Evolutionary conservation across 192 early-diverging fungal species (phyloP).

Genomic region (Lobosporangium transversale): DNA sequence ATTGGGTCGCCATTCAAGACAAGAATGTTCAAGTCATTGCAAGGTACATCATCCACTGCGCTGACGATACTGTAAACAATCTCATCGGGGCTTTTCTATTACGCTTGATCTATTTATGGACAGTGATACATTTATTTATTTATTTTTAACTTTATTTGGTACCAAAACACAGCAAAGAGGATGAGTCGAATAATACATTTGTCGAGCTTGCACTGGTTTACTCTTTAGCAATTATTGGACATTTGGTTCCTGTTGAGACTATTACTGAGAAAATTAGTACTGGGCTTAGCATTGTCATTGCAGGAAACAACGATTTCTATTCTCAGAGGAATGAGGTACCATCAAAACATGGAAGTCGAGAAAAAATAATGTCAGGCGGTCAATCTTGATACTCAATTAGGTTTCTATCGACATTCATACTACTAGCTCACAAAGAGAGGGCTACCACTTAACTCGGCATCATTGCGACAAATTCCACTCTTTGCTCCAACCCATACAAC

Average conservation of each 20-base stretch:
- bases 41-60: too few relatives aligned
- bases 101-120: too few relatives aligned
- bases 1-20: conserved; percentile 48
- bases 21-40: conserved; percentile 52
- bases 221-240: conserved; percentile 55
- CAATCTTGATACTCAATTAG: too few relatives aligned
- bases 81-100: too few relatives aligned
- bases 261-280: conserved; percentile 35
- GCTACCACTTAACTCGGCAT: conserved; percentile 62
- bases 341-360: too few relatives aligned
- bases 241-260: conserved; percentile 25
- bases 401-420: too few relatives aligned
- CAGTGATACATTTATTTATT: too few relatives aligned
- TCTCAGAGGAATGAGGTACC: conserved; percentile 86
- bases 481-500: conserved; percentile 74
- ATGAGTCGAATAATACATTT: conserved; percentile 67
- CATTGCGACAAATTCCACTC: conserved; percentile 66
- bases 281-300: conserved; percentile 78
- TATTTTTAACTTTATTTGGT: too few relatives aligned
- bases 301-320: conserved; percentile 99
- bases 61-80: too few relatives aligned
- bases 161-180: conserved; percentile 42
- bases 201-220: conserved; percentile 67
- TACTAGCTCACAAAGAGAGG: conserved; percentile 64
- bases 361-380: too few relatives aligned